Percentiles rank a stretch among this genome's conserved stretches.
phyloP scores from a whole-genome alignment of 2,329 filamentous ascomycete species.

The Pseudogymnoascus sp. region DNA sequence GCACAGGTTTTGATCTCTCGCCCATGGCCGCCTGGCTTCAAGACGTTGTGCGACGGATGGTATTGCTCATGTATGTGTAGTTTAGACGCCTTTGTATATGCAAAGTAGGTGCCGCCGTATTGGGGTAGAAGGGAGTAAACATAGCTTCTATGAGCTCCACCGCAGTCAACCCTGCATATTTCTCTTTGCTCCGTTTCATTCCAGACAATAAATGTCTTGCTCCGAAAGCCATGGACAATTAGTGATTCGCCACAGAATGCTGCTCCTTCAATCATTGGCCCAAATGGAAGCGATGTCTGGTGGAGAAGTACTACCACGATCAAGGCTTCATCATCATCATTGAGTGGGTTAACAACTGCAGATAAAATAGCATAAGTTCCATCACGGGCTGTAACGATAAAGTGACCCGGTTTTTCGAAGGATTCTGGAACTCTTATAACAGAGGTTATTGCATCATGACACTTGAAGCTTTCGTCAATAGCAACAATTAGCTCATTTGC shows the following conservation, averaged over 20 bases:
- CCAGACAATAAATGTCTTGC: conserved; percentile 72
- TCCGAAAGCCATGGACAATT: conserved; percentile 71
- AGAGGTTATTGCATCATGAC: conserved; percentile 19
- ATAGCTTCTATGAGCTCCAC: conserved; percentile 75
- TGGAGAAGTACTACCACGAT: conserved; percentile 47
- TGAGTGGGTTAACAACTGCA: neutral
- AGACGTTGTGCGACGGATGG: conserved; percentile 33
- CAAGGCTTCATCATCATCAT: neutral
- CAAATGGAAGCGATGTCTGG: conserved; percentile 59
- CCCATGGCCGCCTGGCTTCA: conserved; percentile 71
- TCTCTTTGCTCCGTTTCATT: conserved; percentile 65
- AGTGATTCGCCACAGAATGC: conserved; percentile 52
- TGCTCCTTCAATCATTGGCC: conserved; percentile 66
- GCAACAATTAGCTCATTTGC: conserved; percentile 12
- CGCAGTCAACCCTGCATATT: conserved; percentile 66
- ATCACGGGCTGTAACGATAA: conserved; percentile 69
- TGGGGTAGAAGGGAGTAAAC: conserved; percentile 34
- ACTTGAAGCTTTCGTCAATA: conserved; percentile 4
- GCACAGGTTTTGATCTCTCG: conserved; percentile 68
- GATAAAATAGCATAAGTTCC: conserved; percentile 60
- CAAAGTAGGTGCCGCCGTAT: conserved; percentile 43
- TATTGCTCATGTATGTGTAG: conserved; percentile 37
- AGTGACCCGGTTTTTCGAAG: conserved; percentile 31
- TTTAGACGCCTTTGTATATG: conserved; percentile 63
- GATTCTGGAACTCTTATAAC: conserved; percentile 17